These are phyloP conservation scores for Apiospora koreana DNA, from an alignment of 2,329 filamentous ascomycete genomes.

Conservation along the genomic window DNA sequence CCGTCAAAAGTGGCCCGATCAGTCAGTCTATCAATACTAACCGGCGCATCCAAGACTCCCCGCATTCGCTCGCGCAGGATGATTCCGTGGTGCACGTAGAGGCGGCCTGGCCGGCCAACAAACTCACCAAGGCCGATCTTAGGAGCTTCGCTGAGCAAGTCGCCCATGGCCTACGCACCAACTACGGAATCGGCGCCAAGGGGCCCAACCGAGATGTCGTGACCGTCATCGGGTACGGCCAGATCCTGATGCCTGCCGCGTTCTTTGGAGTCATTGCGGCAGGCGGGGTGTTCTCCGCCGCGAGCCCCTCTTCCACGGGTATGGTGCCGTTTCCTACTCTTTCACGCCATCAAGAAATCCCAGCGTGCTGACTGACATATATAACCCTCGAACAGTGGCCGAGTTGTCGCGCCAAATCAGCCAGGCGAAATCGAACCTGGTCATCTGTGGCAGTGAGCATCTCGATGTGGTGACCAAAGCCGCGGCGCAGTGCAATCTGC, in stretches of 20 bases:
- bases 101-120: slow-evolving; percentile 44
- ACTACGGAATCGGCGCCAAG: slow-evolving; percentile 50
- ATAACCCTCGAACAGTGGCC: slow-evolving; percentile 20
- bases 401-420: slow-evolving; percentile 53
- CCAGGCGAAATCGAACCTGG: slow-evolving; percentile 40
- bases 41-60: slow-evolving; percentile 18
- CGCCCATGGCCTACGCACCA: slow-evolving; percentile 48
- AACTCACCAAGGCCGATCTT: slow-evolving; percentile 43
- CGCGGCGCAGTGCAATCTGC: slow-evolving; percentile 40
- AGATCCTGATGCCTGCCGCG: slow-evolving; percentile 53
- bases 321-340: neutral
- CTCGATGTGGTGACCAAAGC: slow-evolving; percentile 43
- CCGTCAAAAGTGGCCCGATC: neutral
- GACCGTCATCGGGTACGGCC: slow-evolving; percentile 56
- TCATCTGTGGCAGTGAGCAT: slow-evolving; percentile 43
- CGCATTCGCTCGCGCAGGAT: slow-evolving; percentile 28
- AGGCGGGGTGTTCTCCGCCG: slow-evolving; percentile 59
- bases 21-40: neutral
- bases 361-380: neutral
- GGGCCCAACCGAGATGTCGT: slow-evolving; percentile 55
- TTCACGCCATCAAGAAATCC: neutral
- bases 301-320: slow-evolving; percentile 48
- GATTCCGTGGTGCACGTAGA: slow-evolving; percentile 48
- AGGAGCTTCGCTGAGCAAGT: slow-evolving; percentile 44
- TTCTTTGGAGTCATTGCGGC: slow-evolving; percentile 60